Conservation (phyloP, 805 yeast species). For the Ogataea nitratoaversa region DNA sequence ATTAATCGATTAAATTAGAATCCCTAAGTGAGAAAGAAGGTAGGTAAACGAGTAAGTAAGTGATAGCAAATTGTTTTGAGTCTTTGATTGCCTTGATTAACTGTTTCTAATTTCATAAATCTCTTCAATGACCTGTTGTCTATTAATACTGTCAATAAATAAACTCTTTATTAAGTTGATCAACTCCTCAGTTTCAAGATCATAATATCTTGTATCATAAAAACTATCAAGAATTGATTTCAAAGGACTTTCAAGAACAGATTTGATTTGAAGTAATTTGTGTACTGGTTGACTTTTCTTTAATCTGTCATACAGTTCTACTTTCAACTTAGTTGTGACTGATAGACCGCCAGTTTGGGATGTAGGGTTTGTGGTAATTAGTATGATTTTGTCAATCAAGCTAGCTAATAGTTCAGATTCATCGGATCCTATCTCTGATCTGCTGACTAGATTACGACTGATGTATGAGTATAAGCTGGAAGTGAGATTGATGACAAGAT, state of each 20-base stretch:
- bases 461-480: constrained; percentile 17
- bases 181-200: constrained; percentile 44
- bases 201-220: constrained; percentile 49
- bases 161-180: constrained; percentile 37
- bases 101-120: constrained; percentile 39
- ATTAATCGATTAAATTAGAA: no score
- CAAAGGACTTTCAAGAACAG: constrained; percentile 32
- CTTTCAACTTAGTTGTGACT: constrained; percentile 1
- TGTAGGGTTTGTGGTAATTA: constrained; percentile 1
- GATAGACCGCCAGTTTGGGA: background rate
- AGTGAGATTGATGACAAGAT: constrained; percentile 14
- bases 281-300: constrained; percentile 21
- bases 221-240: constrained; percentile 44
- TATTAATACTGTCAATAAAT: constrained; percentile 42
- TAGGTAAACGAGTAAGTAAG: no score
- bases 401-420: constrained; percentile 25
- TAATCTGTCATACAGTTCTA: constrained; percentile 4
- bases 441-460: constrained; percentile 14
- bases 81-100: background rate
- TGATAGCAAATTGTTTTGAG: no score
- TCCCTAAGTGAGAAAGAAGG: no score
- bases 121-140: constrained; percentile 42
- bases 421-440: constrained; percentile 30
- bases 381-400: constrained; percentile 9
- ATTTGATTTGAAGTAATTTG: constrained; percentile 26